Conservation (phyloP, 2,329 filamentous ascomycete species). For the Drechslerella dactyloides region DNA sequence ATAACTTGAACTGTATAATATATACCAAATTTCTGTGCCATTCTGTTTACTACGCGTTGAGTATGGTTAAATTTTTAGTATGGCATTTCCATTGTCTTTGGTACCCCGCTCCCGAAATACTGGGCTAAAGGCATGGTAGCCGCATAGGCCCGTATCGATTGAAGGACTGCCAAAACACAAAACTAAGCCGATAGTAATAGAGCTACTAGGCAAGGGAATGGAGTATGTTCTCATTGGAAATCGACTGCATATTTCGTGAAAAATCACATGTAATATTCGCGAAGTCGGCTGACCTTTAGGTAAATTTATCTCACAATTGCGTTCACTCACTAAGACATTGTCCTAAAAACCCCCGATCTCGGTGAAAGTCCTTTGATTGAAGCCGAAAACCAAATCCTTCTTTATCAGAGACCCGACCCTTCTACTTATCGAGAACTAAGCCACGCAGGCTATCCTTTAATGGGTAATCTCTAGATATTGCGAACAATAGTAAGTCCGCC, state of each 20-base stretch:
- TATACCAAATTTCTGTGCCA: background rate
- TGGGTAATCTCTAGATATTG: too few species aligned
- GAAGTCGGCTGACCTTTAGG: too few species aligned
- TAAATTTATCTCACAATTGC: too few species aligned
- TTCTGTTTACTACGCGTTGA: background rate
- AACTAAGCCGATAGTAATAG: background rate
- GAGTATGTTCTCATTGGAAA: background rate
- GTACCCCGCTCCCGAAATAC: background rate
- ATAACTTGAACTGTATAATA: background rate
- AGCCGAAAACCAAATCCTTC: too few species aligned
- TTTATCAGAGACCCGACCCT: too few species aligned
- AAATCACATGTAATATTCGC: too few species aligned
- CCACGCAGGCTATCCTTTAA: too few species aligned
- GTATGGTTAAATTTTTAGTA: background rate
- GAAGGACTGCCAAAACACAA: background rate
- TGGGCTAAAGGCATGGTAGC: background rate
- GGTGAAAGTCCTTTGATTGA: too few species aligned
- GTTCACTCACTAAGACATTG: too few species aligned
- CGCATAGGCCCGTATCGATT: background rate
- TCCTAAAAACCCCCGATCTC: too few species aligned
- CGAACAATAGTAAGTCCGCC: too few species aligned
- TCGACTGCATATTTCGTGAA: background rate
- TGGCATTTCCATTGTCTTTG: background rate
- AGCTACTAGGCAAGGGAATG: background rate
- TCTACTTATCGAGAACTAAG: too few species aligned